Evolutionary conservation across 2,329 filamentous ascomycete genomes (phyloP).

Genomic region (Phyllosticta ampelicida): DNA sequence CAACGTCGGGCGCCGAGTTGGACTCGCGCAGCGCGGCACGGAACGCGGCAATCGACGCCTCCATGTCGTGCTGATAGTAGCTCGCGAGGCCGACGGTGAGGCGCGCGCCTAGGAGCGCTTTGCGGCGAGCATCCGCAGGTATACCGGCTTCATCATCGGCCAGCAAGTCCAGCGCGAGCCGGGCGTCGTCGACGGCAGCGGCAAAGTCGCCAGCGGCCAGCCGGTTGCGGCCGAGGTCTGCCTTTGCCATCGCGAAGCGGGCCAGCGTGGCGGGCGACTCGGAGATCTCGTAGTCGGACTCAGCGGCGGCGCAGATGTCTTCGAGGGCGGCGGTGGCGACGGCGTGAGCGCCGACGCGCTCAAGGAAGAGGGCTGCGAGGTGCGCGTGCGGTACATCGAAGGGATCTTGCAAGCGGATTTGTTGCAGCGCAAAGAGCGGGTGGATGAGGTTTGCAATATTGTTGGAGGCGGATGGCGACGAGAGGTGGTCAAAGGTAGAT

Average conservation of each 20-base stretch:
- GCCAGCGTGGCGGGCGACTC: slow-evolving; percentile 66
- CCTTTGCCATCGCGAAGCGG: slow-evolving; percentile 70
- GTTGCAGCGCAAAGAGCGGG: slow-evolving; percentile 78
- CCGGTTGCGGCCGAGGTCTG: slow-evolving; percentile 76
- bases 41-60: slow-evolving; percentile 70
- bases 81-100: slow-evolving; percentile 75
- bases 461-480: slow-evolving; percentile 41
- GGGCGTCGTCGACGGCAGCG: slow-evolving; percentile 66
- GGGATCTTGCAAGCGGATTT: slow-evolving; percentile 62
- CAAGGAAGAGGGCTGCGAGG: slow-evolving; percentile 67
- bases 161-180: slow-evolving; percentile 68
- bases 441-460: slow-evolving; percentile 58
- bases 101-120: slow-evolving; percentile 70
- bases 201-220: slow-evolving; percentile 57
- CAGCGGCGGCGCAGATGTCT: slow-evolving; percentile 56
- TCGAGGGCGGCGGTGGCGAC: slow-evolving; percentile 55
- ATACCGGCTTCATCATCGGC: slow-evolving; percentile 59
- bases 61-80: slow-evolving; percentile 57
- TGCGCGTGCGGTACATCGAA: slow-evolving; percentile 64
- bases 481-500: slow-evolving; percentile 70
- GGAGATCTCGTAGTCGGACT: slow-evolving; percentile 72
- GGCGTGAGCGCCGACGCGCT: slow-evolving; percentile 60
- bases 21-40: slow-evolving; percentile 70
- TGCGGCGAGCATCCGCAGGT: slow-evolving; percentile 52
- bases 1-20: slow-evolving; percentile 64